Base-by-base conservation (phyloP, 2,329 filamentous ascomycete genomes). In the Trichoderma koningiopsis region DNA sequence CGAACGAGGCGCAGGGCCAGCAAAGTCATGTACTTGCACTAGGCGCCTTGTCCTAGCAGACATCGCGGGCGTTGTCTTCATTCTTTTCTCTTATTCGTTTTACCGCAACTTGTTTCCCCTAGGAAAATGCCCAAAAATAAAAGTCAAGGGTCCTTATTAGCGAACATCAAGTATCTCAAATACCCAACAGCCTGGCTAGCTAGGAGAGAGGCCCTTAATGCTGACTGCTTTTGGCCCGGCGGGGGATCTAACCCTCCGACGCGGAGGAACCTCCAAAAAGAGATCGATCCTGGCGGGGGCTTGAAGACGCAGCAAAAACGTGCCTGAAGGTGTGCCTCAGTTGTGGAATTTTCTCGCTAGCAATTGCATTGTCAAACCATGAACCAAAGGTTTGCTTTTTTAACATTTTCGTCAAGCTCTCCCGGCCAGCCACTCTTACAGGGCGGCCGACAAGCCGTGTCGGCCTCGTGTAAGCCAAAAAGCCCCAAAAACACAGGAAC, bases 221-320 rank as follows among this genome's bases (percentile, higher is more conserved):
- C 49, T 64, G 31, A 64, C 61, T 22, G 31, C 27, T 40, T 61
- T 66, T 55, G 59, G 47, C 35, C 66, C 66, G 57, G 47, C 66
- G 66, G 66, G 57, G 57, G 66, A 62, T 63, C 58, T 62, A 62
- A 68, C 66, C 29, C 22, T 56, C 66, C 66, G 66, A 68, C 22
- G 29, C 66, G 66, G 66, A 56, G 27, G 35, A 68, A 68, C n/a
- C 47, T 40, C 16, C 29, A n/a, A 2, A 13, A 40, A 14, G 33
- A 59, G 43, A 60, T 31, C 43, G 19, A 14, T 57, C 6, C 52
- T 40, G 8, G 47, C 47, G 47, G 47, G 47, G 33, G 33, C 33
- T 7, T 8, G 5, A 24, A 49, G 47, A 49, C 47, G 10, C n/a
- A 11, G 14, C 5, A 37, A 29, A 24, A n/a, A 24, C 8, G 47